Evolutionary conservation across 139 green algal genomes (phyloP).

Genomic region (Mesostigma viride): DNA sequence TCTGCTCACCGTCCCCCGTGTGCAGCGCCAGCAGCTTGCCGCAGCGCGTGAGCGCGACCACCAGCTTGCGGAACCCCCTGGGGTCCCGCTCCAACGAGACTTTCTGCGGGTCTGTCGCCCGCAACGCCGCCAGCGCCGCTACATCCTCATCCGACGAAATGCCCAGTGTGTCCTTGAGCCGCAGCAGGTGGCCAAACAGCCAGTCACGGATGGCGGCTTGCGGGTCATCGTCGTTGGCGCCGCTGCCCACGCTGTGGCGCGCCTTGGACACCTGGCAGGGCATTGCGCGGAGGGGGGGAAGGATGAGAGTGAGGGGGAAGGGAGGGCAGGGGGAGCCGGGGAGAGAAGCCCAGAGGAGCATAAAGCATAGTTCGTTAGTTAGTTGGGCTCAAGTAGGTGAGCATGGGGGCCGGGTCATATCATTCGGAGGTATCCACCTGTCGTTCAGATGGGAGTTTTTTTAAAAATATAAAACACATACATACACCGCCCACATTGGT

Average conservation of each 20-base stretch:
- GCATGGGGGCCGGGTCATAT: too few species aligned
- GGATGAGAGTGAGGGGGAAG: background rate
- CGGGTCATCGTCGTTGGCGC: too few species aligned
- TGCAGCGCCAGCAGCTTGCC: conserved; percentile 72
- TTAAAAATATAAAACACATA: too few species aligned
- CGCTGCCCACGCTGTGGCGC: too few species aligned
- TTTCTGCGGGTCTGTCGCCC: conserved; percentile 8
- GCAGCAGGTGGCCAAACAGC: conserved; percentile 15
- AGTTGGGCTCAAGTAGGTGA: too few species aligned
- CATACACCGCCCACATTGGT: too few species aligned
- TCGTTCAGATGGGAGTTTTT: too few species aligned
- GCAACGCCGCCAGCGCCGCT: conserved; percentile 5
- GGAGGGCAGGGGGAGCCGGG: background rate
- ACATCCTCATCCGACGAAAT: conserved; percentile 14
- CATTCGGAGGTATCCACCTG: too few species aligned
- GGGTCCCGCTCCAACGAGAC: conserved; percentile 37
- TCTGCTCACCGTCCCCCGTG: conserved; percentile 79
- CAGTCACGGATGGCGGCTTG: too few species aligned
- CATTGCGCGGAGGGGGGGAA: background rate
- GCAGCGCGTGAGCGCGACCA: conserved; percentile 44
- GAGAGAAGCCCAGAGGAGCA: background rate
- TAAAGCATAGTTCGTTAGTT: background rate
- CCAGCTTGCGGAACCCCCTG: conserved; percentile 65
- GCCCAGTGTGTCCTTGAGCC: conserved; percentile 14
- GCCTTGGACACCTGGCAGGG: too few species aligned